Evolutionary conservation across 1,139 yeast species (phyloP), one percentile per base, ranked within the genome.

Genomic region (Hemisphaericaspora xylanilytica): DNA sequence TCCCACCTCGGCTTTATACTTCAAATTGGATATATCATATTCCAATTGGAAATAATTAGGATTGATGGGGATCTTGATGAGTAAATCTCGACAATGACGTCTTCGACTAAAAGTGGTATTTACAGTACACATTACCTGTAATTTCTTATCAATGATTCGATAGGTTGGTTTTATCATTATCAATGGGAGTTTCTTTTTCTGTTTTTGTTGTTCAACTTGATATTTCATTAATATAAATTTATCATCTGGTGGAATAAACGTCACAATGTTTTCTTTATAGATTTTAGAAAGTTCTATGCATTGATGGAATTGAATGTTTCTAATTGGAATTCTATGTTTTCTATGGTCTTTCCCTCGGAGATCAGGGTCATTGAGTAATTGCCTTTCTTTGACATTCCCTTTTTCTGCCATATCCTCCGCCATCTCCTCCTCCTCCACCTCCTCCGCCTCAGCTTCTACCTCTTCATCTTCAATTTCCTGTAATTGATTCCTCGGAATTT

Each of bases 201-300:
- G 70, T 27, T 58, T 55, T 39, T 60, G 70, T 43, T 66, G 71
- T 37, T 70, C 76, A 9, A 69, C 70, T 24, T 62, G 62, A 45
- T 70, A 71, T 5, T 68, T 58, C 61, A 71, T 60, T 3, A 71
- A 53, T 3, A 56, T 52, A 42, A 71, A 71, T 45, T 67, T 60
- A 43, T 70, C 75, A 41, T 71, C 77, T 0, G 77, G 76, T 1
- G 77, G 77, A 3, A 66, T 65, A 46, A 71, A 71, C n/a, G 61
- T 57, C 27, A 71, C 61, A 21, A 70, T 47, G 46, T 68, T 68
- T 11, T 68, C 63, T 15, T 59, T 51, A 47, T 70, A 69, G 11
- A 71, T 55, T 12, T 69, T 52, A 15, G 65, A 63, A 20, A 71
- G 52, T 42, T 70, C 65, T 3, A 70, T 67, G 49, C 76, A 71